Conservation (phyloP, 2,329 filamentous ascomycete species). For the Didymella arachidicola region DNA sequence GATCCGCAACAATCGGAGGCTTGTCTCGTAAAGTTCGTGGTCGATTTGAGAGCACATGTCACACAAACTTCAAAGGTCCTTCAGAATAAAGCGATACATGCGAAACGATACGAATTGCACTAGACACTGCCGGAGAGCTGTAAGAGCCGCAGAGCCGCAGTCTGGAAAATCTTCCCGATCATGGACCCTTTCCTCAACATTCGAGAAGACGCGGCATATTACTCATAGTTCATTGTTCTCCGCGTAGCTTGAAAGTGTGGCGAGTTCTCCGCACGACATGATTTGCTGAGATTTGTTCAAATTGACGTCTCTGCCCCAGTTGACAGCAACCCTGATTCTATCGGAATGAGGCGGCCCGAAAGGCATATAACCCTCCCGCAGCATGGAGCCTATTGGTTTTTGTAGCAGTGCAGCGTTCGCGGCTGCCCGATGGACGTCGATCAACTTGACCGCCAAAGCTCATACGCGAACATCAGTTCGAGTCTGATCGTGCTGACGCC, state of each 20-base stretch:
- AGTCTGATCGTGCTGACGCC: background rate
- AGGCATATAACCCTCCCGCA: background rate
- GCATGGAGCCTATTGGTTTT: background rate
- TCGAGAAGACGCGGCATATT: background rate
- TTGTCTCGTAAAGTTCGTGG: background rate
- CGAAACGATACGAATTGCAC: background rate
- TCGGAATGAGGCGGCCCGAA: conserved; percentile 15
- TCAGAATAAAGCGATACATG: background rate
- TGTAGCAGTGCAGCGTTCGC: background rate
- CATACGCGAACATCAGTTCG: background rate
- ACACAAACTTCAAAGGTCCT: background rate
- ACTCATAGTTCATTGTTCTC: conserved; percentile 2
- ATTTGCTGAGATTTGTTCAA: conserved; percentile 17
- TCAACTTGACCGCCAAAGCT: background rate
- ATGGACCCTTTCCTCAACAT: conserved; percentile 6
- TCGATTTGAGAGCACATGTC: background rate
- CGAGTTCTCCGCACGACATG: conserved; percentile 25
- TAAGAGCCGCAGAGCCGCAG: conserved; percentile 13
- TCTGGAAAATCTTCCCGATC: conserved; percentile 1
- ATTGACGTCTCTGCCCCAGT: background rate
- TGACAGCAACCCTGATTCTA: background rate
- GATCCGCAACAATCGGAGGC: background rate
- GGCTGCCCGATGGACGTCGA: background rate
- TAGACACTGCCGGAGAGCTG: conserved; percentile 4
- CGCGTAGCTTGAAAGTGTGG: conserved; percentile 22